Conservation (phyloP, 2,329 filamentous ascomycete genomes). For the Periconia sp. region DNA sequence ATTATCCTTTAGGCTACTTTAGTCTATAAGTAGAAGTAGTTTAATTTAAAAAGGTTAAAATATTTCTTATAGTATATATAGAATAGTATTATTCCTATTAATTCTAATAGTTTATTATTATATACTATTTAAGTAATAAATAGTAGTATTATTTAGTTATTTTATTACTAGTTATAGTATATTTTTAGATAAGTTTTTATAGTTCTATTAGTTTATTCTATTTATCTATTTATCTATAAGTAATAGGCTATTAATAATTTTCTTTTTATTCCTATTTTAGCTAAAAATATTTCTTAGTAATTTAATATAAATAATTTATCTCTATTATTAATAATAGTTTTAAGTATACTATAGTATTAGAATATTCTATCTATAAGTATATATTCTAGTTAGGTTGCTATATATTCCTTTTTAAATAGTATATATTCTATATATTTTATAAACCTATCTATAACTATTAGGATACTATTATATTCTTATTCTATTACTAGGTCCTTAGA, state of each 20-base stretch:
- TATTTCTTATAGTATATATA: conserved; percentile 4
- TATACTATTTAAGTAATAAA: conserved; percentile 6
- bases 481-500: conserved; percentile 4
- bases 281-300: conserved; percentile 4
- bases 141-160: conserved; percentile 6
- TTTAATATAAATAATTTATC: conserved; percentile 7
- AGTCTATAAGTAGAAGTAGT: not conserved
- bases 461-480: conserved; percentile 2
- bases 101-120: conserved; percentile 7
- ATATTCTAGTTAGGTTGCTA: not conserved
- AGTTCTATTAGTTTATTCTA: conserved; percentile 2
- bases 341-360: conserved; percentile 3
- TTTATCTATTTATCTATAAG: conserved; percentile 3
- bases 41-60: conserved; percentile 4
- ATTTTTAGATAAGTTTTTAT: conserved; percentile 5
- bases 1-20: not conserved
- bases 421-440: conserved; percentile 1
- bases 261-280: conserved; percentile 3
- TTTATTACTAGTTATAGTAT: conserved; percentile 3
- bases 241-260: conserved; percentile 6
- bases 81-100: not conserved
- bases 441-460: conserved; percentile 2
- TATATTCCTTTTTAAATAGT: conserved; percentile 1
- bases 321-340: conserved; percentile 8
- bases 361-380: not conserved